phyloP scores from a whole-genome alignment of 345 rosid species.

The Brassica incana region DNA sequence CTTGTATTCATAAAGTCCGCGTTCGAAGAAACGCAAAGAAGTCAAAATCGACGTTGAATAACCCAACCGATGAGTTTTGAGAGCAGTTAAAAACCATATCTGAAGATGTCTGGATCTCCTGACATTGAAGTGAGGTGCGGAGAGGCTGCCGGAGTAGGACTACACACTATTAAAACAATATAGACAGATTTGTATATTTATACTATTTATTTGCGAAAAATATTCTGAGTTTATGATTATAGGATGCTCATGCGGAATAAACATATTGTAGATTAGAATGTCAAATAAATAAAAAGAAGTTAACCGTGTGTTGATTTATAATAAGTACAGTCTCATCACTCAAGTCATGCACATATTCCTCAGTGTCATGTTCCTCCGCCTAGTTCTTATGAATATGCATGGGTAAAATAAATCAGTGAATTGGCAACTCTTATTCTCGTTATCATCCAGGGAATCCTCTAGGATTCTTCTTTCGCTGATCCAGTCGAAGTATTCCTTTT shows the following conservation, averaged over 20 bases:
- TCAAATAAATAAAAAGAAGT: not conserved
- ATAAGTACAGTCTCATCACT: not conserved
- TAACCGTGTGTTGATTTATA: not conserved
- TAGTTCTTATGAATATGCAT: slow-evolving; percentile 4
- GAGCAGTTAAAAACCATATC: too few relatives aligned
- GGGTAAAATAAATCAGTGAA: not conserved
- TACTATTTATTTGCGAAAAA: not conserved
- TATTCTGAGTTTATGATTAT: not conserved
- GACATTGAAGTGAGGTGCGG: too few relatives aligned
- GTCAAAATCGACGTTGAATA: too few relatives aligned
- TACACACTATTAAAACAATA: not conserved
- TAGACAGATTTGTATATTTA: not conserved
- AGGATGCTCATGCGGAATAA: not conserved
- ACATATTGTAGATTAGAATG: not conserved
- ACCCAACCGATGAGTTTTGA: too few relatives aligned
- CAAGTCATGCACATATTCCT: not conserved
- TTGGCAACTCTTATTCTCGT: slow-evolving; percentile 6
- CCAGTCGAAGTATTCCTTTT: not conserved
- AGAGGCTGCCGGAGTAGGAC: too few relatives aligned
- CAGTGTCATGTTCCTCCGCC: not conserved
- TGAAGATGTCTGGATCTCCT: too few relatives aligned
- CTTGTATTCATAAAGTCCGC: too few relatives aligned
- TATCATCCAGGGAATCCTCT: not conserved
- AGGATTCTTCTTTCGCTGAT: slow-evolving; percentile 7
- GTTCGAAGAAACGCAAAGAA: too few relatives aligned